phyloP scores from a whole-genome alignment of 768 basidiomycete genomes.

The Lactarius hatsudake region DNA sequence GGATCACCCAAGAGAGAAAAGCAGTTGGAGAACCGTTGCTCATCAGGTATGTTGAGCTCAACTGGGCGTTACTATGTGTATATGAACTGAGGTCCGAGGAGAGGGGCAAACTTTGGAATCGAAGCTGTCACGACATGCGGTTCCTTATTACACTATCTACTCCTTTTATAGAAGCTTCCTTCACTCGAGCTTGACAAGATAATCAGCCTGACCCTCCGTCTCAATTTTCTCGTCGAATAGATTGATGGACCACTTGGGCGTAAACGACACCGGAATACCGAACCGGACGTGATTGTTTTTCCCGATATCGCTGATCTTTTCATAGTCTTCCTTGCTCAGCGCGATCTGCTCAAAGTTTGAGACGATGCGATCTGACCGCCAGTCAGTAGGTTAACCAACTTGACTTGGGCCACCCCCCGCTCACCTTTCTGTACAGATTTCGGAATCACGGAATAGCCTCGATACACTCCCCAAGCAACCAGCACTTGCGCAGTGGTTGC shows the following conservation, averaged over 20 bases:
- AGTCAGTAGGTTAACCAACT: background rate
- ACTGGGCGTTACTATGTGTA: background rate
- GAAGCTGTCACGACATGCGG: background rate
- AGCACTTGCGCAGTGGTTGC: slow-evolving; percentile 80
- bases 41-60: slow-evolving; percentile 42
- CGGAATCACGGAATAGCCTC: slow-evolving; percentile 81
- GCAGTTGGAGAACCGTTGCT: slow-evolving; percentile 70
- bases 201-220: slow-evolving; percentile 25
- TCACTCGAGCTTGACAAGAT: background rate
- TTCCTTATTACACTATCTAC: background rate
- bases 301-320: slow-evolving; percentile 53
- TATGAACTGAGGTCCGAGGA: background rate
- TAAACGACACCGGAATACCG: slow-evolving; percentile 64
- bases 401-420: background rate
- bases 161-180: background rate
- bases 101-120: background rate
- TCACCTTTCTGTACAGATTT: slow-evolving; percentile 68
- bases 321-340: slow-evolving; percentile 64
- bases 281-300: slow-evolving; percentile 47
- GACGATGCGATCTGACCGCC: slow-evolving; percentile 51
- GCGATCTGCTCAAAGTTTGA: slow-evolving; percentile 78
- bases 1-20: slow-evolving; percentile 73
- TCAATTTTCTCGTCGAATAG: slow-evolving; percentile 66
- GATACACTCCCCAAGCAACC: slow-evolving; percentile 72
- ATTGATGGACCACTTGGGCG: slow-evolving; percentile 67